Evolutionary conservation across 345 rosid genomes (phyloP), one percentile per base, ranked within the genome.

Genomic region (Eucalyptus rudis): DNA sequence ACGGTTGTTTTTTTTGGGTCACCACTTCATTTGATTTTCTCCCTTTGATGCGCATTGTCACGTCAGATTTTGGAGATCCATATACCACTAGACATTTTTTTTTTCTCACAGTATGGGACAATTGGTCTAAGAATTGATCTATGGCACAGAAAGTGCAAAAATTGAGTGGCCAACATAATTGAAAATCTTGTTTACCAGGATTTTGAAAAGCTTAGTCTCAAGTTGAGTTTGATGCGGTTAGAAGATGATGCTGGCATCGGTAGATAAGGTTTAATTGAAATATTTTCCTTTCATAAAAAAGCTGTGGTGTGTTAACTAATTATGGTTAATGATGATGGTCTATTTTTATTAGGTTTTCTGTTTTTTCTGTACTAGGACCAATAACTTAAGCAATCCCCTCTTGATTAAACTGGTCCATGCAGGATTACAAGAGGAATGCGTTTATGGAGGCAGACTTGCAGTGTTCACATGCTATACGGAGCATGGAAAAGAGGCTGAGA

Each of bases 401-500:
- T 51, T 51, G 40, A 43, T 5, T 80, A 58, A 54, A 79, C 4
- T 50, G 36, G 33, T 50, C 36, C 52, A 87, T 94, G 90, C 93
- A 98, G 99, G 99, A 97, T 89, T 95, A 95, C 90, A 97, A 93
- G 91, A 96, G 91, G 91, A 96, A 93, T 88, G 95, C 94, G 11
- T 97, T 92, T 91, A 94, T 98, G 99, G 97, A 98, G 91, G 99
- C 99, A 88, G 99, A 98, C 87, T 49, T 96, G 92, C 93, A 71
- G 51, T 97, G 99, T 91, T 93, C 98, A 87, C 94, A 89, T 90
- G 79, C 94, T 83, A 91, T 97, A 50, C 99, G 94, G 91, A 94
- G 94, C 84, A 97, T 98, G 99, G 99, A 96, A 91, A 96, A 94
- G 94, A 96, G 95, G 89, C 92, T 98, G 89, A 94, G 99, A 91